Evolutionary conservation across 208 protist genomes (phyloP).

Genomic region (Leishmania martiniquensis): DNA sequence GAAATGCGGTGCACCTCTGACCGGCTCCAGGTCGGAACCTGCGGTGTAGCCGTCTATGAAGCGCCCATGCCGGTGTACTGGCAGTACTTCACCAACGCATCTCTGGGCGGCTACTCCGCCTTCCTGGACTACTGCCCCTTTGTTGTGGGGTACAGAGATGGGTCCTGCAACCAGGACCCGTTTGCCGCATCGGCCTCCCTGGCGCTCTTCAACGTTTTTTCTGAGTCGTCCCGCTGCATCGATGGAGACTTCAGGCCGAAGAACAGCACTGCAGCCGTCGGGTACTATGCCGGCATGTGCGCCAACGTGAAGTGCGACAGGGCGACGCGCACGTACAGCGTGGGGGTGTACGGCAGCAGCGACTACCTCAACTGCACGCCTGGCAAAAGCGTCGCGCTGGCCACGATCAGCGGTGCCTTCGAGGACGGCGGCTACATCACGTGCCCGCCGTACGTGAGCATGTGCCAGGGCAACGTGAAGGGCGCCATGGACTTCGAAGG

Average conservation of each 20-base stretch:
- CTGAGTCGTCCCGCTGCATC: background rate
- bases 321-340: background rate
- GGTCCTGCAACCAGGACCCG: background rate
- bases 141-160: background rate
- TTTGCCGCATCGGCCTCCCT: background rate
- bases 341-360: background rate
- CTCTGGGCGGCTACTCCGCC: background rate
- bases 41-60: no score
- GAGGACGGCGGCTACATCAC: background rate
- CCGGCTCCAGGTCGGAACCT: no score
- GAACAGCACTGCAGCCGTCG: background rate
- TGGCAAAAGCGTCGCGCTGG: background rate
- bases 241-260: background rate
- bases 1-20: no score
- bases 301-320: constrained; percentile 2
- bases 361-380: background rate
- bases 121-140: background rate
- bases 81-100: background rate
- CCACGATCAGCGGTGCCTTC: background rate
- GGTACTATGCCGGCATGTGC: background rate
- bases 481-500: background rate
- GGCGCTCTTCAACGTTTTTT: background rate
- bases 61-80: background rate
- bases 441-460: no score
- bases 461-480: background rate